Evolutionary conservation across 345 rosid genomes (phyloP).

Genomic region (Hevea brasiliensis): DNA sequence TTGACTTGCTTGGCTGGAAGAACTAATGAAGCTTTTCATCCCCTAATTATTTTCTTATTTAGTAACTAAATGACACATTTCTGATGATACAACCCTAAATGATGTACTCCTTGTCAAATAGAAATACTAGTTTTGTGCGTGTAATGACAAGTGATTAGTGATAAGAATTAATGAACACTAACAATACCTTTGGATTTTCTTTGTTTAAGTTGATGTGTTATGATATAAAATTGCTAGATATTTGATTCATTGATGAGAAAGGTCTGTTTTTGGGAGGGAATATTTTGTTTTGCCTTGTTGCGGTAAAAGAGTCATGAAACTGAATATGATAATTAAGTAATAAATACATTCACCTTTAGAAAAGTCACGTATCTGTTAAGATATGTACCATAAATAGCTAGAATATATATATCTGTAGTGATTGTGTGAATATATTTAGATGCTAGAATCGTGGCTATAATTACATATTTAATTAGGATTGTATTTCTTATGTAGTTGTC

Average conservation of each 20-base stretch:
- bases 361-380: too few species aligned
- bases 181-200: background rate
- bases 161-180: background rate
- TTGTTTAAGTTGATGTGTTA: slow-evolving; percentile 2
- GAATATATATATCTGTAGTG: too few species aligned
- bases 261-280: background rate
- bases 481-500: too few species aligned
- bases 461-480: too few species aligned
- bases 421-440: too few species aligned
- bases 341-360: background rate
- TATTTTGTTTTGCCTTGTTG: background rate
- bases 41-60: background rate
- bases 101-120: background rate
- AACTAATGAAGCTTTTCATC: background rate
- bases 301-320: background rate
- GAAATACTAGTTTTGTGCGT: background rate
- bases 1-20: background rate
- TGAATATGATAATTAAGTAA: background rate
- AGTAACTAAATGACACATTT: background rate
- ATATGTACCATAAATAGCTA: too few species aligned
- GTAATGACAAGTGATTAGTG: background rate
- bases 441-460: too few species aligned
- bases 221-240: background rate
- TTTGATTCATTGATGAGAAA: background rate
- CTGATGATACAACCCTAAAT: too few species aligned